phyloP scores from a whole-genome alignment of 2,329 filamentous ascomycete genomes.

The Allantophomopsis lycopodina region DNA sequence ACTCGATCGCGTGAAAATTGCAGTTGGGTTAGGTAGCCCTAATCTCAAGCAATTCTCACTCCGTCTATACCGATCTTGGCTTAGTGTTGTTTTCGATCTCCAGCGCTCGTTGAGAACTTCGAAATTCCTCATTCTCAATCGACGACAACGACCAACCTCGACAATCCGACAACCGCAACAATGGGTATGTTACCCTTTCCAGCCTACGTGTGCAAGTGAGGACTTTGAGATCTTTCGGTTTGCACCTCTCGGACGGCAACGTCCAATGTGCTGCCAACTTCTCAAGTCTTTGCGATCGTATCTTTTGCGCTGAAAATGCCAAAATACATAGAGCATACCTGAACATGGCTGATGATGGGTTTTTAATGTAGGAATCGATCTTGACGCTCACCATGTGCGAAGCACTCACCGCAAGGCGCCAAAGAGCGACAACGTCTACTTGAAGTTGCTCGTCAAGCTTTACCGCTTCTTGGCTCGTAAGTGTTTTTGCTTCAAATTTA shows the following conservation, averaged over 20 bases:
- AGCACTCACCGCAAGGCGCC: conserved; percentile 79
- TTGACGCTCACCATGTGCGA: conserved; percentile 56
- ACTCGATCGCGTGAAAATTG: too few relatives aligned
- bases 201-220: conserved; percentile 22
- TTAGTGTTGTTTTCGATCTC: too few relatives aligned
- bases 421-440: conserved; percentile 97
- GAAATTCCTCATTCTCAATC: not conserved
- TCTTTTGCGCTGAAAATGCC: conserved; percentile 15
- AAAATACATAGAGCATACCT: conserved; percentile 44
- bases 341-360: conserved; percentile 47
- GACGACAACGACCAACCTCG: not conserved
- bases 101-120: too few relatives aligned
- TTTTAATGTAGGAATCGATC: conserved; percentile 52
- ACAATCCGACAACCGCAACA: conserved; percentile 16
- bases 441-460: conserved; percentile 95
- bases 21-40: too few relatives aligned
- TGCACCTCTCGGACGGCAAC: conserved; percentile 7
- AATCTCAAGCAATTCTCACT: too few relatives aligned
- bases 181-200: conserved; percentile 20
- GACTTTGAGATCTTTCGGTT: conserved; percentile 10
- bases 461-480: conserved; percentile 94
- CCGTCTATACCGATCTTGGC: too few relatives aligned
- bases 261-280: conserved; percentile 5
- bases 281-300: conserved; percentile 16
- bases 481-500: conserved; percentile 23